Evolutionary conservation across 441 rosid genomes (phyloP).

Genomic region (Eutrema salsugineum): DNA sequence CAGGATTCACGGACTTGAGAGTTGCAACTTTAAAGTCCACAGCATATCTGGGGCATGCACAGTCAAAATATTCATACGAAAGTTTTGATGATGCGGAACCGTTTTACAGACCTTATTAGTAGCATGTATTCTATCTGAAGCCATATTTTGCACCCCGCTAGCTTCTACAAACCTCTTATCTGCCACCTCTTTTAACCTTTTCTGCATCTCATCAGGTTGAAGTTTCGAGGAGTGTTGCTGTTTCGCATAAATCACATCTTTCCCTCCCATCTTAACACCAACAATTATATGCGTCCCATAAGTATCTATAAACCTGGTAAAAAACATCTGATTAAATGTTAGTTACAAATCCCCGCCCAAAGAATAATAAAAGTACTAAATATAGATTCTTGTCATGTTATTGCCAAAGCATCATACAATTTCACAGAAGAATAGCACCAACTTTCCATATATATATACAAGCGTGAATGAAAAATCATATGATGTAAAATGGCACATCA

Average conservation of each 20-base stretch:
- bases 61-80: background rate
- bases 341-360: background rate
- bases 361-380: background rate
- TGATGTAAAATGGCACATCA: slow-evolving; percentile 25
- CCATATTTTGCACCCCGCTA: slow-evolving; percentile 39
- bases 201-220: slow-evolving; percentile 77
- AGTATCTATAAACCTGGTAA: slow-evolving; percentile 73
- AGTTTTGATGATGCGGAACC: background rate
- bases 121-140: slow-evolving; percentile 46
- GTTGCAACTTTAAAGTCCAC: background rate
- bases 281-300: slow-evolving; percentile 93
- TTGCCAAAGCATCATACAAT: background rate
- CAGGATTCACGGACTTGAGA: background rate
- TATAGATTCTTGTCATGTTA: background rate
- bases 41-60: background rate
- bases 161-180: slow-evolving; percentile 81
- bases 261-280: slow-evolving; percentile 96
- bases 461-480: background rate
- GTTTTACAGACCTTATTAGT: slow-evolving; percentile 59
- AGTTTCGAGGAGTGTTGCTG: slow-evolving; percentile 81
- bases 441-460: background rate
- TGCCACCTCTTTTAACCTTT: slow-evolving; percentile 78
- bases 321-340: background rate
- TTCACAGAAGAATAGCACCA: background rate
- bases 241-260: slow-evolving; percentile 88